Evolutionary conservation across 2,329 filamentous ascomycete genomes (phyloP), one percentile per base, ranked within the genome.

Genomic region (Arthrobotrys conoides): DNA sequence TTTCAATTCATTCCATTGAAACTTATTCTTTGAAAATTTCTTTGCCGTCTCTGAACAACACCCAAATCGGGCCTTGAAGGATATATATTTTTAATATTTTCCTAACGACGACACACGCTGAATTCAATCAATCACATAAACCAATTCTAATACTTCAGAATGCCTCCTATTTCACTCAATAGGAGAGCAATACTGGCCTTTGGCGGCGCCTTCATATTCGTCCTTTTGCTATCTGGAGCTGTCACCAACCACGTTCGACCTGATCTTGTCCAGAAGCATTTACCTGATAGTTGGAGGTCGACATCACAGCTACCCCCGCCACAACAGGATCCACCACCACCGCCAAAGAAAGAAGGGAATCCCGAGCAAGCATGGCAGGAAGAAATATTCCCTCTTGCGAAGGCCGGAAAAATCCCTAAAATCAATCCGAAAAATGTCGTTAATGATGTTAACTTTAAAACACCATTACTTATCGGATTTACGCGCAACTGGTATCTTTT

Each of bases 381-480:
- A 30, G 80, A 81, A 46, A 80, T 78, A 36, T 81, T 81, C 49
- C 80, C 79, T 5, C 71, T 71, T 22, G 76, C 79, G 22, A 70
- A 48, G 22, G 63, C 64, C 18, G 79, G 79, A 12, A 61, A 75
- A 16, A 64, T 81, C n/a, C 80, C 80, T 3, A 57, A 63, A 8
- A 66, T 81, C 27, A 71, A 80, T 41, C 67, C 77, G 0, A 49
- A 75, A 24, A 81, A 80, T 27, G 49, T 66, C 18, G 61, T 68
- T 9, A 64, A 24, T 1, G 64, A 72, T 20, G 64, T 72, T 12
- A 72, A 69, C 53, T 64, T 71, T n/a, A 77, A 80, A 9, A 84
- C 89, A 3, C 88, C 88, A 1, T 84, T 90, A 10, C 84, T 90
- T 59, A 89, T 90, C 76, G 87, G 88, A 24, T 90, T 90, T 83